phyloP scores from a whole-genome alignment of 2,329 filamentous ascomycete species.

The Ophiostoma populinum region DNA sequence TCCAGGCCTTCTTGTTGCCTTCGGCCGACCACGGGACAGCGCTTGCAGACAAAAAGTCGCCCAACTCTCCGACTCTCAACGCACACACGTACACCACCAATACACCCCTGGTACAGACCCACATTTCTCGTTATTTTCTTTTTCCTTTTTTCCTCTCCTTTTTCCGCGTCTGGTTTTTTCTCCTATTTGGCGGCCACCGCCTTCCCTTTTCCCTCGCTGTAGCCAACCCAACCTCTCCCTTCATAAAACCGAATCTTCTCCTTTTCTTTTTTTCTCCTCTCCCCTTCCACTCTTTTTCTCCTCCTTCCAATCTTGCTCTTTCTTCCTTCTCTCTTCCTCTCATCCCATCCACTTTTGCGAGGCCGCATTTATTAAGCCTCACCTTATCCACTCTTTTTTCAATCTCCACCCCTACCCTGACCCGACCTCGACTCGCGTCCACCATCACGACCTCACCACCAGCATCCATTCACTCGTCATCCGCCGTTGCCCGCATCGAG shows the following conservation, averaged over 20 bases:
- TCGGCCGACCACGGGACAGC: too few species aligned
- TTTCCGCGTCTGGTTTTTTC: not conserved
- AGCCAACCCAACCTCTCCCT: not conserved
- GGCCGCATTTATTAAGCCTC: constrained; percentile 13
- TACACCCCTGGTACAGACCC: too few species aligned
- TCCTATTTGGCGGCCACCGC: constrained; percentile 3
- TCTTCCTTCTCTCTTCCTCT: constrained; percentile 5
- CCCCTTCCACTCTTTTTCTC: constrained; percentile 1
- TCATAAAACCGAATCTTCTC: constrained; percentile 2
- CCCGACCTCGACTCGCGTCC: constrained; percentile 3
- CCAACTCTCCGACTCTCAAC: too few species aligned
- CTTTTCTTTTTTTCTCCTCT: constrained; percentile 8
- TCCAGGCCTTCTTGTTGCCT: too few species aligned
- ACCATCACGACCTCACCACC: not conserved
- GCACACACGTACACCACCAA: too few species aligned
- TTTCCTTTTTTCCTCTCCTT: constrained; percentile 7
- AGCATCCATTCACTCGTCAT: too few species aligned
- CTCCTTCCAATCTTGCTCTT: too few species aligned
- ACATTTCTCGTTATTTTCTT: constrained; percentile 11
- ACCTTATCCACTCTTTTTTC: constrained; percentile 11
- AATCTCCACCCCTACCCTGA: constrained; percentile 12
- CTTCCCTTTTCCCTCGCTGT: not conserved
- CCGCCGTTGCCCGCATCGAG: not conserved
- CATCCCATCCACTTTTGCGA: constrained; percentile 12
- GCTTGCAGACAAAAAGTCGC: too few species aligned